Percentiles rank a stretch among this genome's conserved stretches.
These are phyloP conservation scores for Reticulascus tulasneorum DNA, from an alignment of 2,329 filamentous ascomycete species.

Conservation along the genomic window DNA sequence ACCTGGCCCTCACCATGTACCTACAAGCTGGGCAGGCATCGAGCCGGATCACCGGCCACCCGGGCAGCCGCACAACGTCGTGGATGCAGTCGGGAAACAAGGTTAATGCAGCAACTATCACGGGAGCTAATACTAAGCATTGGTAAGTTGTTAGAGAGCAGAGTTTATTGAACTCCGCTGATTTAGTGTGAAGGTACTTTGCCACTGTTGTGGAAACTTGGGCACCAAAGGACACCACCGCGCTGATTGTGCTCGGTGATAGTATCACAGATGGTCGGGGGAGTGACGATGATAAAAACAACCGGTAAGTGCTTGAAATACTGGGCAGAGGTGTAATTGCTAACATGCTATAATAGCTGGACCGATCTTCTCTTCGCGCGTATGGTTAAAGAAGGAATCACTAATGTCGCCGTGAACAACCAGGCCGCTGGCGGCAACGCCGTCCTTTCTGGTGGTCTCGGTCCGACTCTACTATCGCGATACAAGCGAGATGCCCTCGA, in stretches of 20 bases:
- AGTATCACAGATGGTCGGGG: slow-evolving; percentile 65
- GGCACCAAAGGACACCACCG: slow-evolving; percentile 36
- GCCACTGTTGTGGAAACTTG: slow-evolving; percentile 56
- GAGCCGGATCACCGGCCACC: slow-evolving; percentile 58
- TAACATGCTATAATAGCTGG: slow-evolving; percentile 35
- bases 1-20: slow-evolving; percentile 57
- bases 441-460: slow-evolving; percentile 57
- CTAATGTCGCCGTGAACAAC: slow-evolving; percentile 54
- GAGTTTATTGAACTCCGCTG: slow-evolving; percentile 3
- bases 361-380: slow-evolving; percentile 51
- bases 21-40: slow-evolving; percentile 51
- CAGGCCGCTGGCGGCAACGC: slow-evolving; percentile 68
- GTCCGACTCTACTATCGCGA: slow-evolving; percentile 56
- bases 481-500: slow-evolving; percentile 62
- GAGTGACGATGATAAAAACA: slow-evolving; percentile 57
- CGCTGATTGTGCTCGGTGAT: slow-evolving; percentile 56
- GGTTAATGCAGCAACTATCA: slow-evolving; percentile 44
- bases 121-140: slow-evolving; percentile 32
- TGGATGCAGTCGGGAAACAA: slow-evolving; percentile 57
- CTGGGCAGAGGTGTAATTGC: too few relatives aligned
- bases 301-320: slow-evolving; percentile 38
- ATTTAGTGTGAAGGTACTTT: slow-evolving; percentile 56
- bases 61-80: slow-evolving; percentile 59
- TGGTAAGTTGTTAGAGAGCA: slow-evolving; percentile 24
- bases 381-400: slow-evolving; percentile 43